A percentile compares a stretch with the other conserved stretches of the same genome.
Evolutionary conservation across 306 rosid genomes (phyloP).

Genomic region (Erythrophleum fordii): DNA sequence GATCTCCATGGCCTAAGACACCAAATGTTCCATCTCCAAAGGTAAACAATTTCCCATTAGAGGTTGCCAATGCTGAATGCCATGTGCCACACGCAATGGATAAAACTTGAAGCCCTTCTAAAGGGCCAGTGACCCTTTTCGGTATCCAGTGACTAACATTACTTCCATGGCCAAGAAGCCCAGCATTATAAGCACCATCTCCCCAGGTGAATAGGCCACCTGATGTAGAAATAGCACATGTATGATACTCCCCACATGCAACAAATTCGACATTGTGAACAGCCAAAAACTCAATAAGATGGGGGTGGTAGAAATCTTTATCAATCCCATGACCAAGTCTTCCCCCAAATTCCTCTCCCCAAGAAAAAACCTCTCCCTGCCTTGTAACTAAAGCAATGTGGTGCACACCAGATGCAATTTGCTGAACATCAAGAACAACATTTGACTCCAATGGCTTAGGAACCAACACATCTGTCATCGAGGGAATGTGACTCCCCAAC

Average conservation of each 20-base stretch:
- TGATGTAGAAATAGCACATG: slow-evolving; percentile 65
- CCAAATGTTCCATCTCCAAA: slow-evolving; percentile 84
- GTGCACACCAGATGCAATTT: slow-evolving; percentile 65
- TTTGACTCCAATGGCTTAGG: slow-evolving; percentile 68
- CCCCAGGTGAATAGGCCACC: slow-evolving; percentile 80
- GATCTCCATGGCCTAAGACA: slow-evolving; percentile 77
- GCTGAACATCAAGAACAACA: slow-evolving; percentile 79
- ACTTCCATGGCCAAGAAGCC: slow-evolving; percentile 79
- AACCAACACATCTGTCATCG: slow-evolving; percentile 51
- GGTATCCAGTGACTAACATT: slow-evolving; percentile 77
- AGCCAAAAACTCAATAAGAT: slow-evolving; percentile 65
- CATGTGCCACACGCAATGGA: slow-evolving; percentile 75
- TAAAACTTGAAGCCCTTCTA: slow-evolving; percentile 75
- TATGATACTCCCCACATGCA: slow-evolving; percentile 75
- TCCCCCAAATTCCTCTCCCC: slow-evolving; percentile 86
- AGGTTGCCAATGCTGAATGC: slow-evolving; percentile 78
- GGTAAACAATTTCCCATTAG: slow-evolving; percentile 66
- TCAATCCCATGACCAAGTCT: slow-evolving; percentile 78
- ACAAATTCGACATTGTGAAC: slow-evolving; percentile 54
- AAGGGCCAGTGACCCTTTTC: slow-evolving; percentile 62
- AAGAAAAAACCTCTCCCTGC: slow-evolving; percentile 81
- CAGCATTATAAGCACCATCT: slow-evolving; percentile 69
- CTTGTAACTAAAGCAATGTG: slow-evolving; percentile 71
- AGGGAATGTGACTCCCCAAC: slow-evolving; percentile 39
- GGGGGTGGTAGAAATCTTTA: slow-evolving; percentile 56